Percentiles rank a stretch among this genome's conserved stretches.
Evolutionary conservation across 1,284 basidiomycete species (phyloP).

Genomic region (Cutaneotrichosporon cutaneum): DNA sequence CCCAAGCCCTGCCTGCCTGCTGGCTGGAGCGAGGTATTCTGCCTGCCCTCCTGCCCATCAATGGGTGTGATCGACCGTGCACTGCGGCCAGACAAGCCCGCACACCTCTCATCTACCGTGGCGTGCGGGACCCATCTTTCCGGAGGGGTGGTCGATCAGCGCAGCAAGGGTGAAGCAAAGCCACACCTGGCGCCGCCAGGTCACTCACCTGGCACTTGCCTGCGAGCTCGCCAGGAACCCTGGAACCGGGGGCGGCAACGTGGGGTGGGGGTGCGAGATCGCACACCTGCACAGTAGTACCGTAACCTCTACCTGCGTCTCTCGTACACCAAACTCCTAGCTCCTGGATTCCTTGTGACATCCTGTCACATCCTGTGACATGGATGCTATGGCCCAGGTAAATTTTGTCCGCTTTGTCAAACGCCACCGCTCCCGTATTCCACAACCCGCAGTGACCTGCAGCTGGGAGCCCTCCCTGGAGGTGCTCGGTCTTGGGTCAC

Average conservation of each 20-base stretch:
- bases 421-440: constrained; percentile 1
- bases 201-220: background rate
- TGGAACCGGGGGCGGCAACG: too few species aligned
- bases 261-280: background rate
- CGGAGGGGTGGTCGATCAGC: constrained; percentile 1
- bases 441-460: background rate
- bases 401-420: background rate
- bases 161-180: constrained; percentile 1
- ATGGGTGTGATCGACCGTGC: constrained; percentile 1
- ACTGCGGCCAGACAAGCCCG: background rate
- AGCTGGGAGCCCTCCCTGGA: background rate
- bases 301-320: background rate
- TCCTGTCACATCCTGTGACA: constrained; percentile 1
- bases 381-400: background rate
- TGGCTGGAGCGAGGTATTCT: background rate
- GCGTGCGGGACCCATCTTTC: constrained; percentile 2
- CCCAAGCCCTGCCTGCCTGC: background rate
- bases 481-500: background rate
- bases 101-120: constrained; percentile 1
- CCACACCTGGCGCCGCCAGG: background rate
- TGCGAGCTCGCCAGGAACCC: background rate
- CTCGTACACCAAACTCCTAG: background rate
- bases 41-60: background rate
- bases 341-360: background rate
- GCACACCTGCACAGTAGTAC: too few species aligned